These are phyloP conservation scores for Solanum gracilifrons DNA, from an alignment of 257 asterid species.

Conservation along the genomic window DNA sequence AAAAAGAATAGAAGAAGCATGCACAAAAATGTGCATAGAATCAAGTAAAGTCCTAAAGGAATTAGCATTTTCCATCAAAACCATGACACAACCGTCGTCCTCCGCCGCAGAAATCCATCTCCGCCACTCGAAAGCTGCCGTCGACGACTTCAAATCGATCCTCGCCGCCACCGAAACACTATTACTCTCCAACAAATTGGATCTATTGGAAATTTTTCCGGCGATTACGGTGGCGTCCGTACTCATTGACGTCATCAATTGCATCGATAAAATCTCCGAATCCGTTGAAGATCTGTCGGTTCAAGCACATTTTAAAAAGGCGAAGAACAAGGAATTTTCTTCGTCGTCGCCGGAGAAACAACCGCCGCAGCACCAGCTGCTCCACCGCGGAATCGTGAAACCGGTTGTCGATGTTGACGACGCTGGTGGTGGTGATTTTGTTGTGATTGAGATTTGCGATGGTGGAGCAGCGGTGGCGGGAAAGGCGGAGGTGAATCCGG, in stretches of 20 bases:
- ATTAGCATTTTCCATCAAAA: conserved; percentile 30
- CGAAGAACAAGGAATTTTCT: neutral
- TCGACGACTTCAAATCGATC: conserved; percentile 17
- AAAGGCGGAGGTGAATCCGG: neutral
- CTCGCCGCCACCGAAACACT: conserved; percentile 6
- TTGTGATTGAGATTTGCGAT: conserved; percentile 13
- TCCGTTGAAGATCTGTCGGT: conserved; percentile 36
- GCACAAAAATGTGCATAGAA: conserved; percentile 40
- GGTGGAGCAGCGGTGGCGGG: neutral
- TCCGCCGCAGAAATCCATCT: conserved; percentile 10
- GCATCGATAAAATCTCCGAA: conserved; percentile 27
- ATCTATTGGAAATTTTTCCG: conserved; percentile 30
- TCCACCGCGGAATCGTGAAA: conserved; percentile 46
- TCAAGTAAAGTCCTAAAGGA: conserved; percentile 34
- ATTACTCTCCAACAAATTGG: conserved; percentile 4
- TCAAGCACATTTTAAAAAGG: conserved; percentile 27
- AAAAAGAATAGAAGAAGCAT: conserved; percentile 18
- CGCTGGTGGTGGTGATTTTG: neutral
- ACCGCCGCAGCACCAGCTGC: conserved; percentile 13
- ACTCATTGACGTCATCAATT: conserved; percentile 30
- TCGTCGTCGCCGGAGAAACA: neutral
- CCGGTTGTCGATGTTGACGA: conserved; percentile 24
- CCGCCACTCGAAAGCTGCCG: conserved; percentile 17
- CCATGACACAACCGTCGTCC: conserved; percentile 19
- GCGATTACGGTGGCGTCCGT: conserved; percentile 36